Base-by-base conservation (phyloP, 2,329 filamentous ascomycete species). In the Pseudofabraea citricarpa region DNA sequence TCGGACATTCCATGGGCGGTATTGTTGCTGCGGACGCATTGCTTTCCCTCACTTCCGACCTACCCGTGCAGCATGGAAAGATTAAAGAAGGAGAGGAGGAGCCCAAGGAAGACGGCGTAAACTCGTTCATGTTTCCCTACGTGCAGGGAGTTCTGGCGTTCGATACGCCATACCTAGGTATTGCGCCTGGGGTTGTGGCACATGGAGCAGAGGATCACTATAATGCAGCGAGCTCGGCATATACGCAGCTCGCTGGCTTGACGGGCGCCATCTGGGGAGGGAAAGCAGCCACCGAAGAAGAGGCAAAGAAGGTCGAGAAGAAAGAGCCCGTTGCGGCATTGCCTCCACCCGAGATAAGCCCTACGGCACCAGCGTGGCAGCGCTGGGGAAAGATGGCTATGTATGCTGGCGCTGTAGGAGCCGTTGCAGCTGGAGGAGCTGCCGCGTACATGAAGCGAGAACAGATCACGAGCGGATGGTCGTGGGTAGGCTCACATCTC, bases 21-120 rank as follows among this genome's bases (percentile, higher is more conserved):
- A 96, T 97, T 56, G 90, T 97, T 36, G 91, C 89, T 9, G 91
- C 90, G 24, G 93, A 97, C 61, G 85, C 89, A 12, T 73, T 91
- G 50, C 78, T 96, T 54, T 76, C 83, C 31, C 76, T 97, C 40
- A 58, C 57, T 10, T 52, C 49, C 9, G 59, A 61, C 29, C 43
- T 45, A 32, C 43, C 49, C 2, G 54, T 61, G 33, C 13, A 32
- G 20, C 12, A 31, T n/a, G 20, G 22, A 13, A 23, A 43, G 20
- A 32, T 53, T 48, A 27, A 50, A 18, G n/a, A 19, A 21, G 35
- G 18, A 2, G 35, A 23, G 18, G 35, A 37, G 18, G 32, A 18
- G 5, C 4, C 10, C n/a, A 9, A 15, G 9, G 32, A 36, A 6
- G 32, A 18, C n/a, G 21, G 21, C n/a, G 68, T 79, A 47, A 83